phyloP scores from a whole-genome alignment of 306 rosid species.

The Cucurbita ficifolia region DNA sequence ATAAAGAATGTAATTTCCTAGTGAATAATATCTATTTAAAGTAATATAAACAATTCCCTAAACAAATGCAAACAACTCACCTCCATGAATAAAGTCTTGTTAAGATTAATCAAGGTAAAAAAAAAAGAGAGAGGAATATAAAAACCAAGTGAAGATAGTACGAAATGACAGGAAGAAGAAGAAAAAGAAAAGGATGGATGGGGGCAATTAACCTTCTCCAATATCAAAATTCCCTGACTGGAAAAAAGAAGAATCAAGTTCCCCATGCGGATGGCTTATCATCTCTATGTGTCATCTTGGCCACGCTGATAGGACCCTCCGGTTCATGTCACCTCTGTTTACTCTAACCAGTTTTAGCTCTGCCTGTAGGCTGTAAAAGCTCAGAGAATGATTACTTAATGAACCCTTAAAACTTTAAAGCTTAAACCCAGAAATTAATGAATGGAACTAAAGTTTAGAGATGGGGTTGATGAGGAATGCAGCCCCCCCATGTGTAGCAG shows the following conservation, averaged over 20 bases:
- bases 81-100: background rate
- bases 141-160: slow-evolving; percentile 7
- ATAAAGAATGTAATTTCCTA: too few relatives aligned
- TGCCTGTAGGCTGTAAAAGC: background rate
- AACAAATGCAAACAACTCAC: background rate
- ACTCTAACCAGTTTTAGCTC: background rate
- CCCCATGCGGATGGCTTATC: slow-evolving; percentile 18
- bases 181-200: slow-evolving; percentile 3
- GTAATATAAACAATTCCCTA: background rate
- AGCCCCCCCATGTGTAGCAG: slow-evolving; percentile 39
- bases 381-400: background rate
- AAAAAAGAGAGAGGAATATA: background rate
- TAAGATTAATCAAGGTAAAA: background rate
- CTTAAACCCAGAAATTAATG: background rate
- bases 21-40: background rate
- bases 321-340: slow-evolving; percentile 8
- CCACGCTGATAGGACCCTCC: slow-evolving; percentile 12
- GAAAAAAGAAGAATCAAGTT: slow-evolving; percentile 38
- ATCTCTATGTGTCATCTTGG: slow-evolving; percentile 8
- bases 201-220: slow-evolving; percentile 8
- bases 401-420: background rate
- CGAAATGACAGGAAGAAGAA: slow-evolving; percentile 18
- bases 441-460: background rate
- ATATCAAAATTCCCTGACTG: slow-evolving; percentile 21
- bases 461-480: slow-evolving; percentile 14